Percentiles rank a stretch among this genome's conserved stretches.
Conservation (phyloP, 345 rosid genomes). For the Bruguiera gymnorhiza region DNA sequence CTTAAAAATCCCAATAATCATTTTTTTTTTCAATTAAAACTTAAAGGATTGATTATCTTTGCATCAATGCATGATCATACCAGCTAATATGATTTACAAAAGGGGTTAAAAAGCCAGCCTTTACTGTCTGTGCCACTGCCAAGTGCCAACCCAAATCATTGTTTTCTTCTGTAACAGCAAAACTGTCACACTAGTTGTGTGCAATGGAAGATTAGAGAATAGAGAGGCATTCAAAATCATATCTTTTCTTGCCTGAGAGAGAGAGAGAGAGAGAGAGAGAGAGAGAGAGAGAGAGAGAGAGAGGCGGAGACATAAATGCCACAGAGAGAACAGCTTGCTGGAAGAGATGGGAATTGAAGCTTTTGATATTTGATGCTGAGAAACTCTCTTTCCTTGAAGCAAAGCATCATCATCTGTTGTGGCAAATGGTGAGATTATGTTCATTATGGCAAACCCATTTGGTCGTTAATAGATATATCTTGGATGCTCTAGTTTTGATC, state of each 20-base stretch:
- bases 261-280: constrained; percentile 3
- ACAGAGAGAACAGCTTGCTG: neutral
- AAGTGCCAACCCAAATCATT: neutral
- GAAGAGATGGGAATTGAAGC: neutral
- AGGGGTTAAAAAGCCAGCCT: constrained; percentile 3
- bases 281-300: constrained; percentile 6
- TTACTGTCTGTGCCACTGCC: constrained; percentile 9
- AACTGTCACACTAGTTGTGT: constrained; percentile 4
- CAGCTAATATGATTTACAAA: constrained; percentile 4
- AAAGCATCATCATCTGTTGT: neutral
- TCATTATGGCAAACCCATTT: neutral
- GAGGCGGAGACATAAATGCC: constrained; percentile 10
- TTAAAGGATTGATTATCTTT: neutral
- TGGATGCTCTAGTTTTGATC: neutral
- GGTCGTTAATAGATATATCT: neutral
- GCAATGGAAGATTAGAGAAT: constrained; percentile 4
- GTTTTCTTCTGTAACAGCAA: constrained; percentile 12
- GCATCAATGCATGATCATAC: neutral
- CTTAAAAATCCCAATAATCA: neutral
- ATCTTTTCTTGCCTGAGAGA: constrained; percentile 14
- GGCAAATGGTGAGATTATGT: constrained; percentile 1
- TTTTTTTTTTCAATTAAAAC: neutral
- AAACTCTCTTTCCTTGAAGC: neutral
- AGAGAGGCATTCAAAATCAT: constrained; percentile 9
- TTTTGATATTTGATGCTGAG: too few relatives aligned